Evolutionary conservation across 2,329 filamentous ascomycete genomes (phyloP).

Genomic region (Moelleriella libera): DNA sequence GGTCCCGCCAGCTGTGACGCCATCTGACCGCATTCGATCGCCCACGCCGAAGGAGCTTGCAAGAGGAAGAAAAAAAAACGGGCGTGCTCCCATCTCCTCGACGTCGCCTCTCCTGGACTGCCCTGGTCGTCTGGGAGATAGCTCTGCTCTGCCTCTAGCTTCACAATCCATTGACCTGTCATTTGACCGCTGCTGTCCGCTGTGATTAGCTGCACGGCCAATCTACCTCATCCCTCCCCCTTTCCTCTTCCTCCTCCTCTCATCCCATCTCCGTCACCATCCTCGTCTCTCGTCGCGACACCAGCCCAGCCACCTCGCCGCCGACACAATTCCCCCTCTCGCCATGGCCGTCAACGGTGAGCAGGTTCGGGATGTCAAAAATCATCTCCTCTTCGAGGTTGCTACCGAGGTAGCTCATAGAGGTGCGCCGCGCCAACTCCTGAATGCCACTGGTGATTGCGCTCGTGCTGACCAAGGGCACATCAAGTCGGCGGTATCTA

Average conservation of each 20-base stretch:
- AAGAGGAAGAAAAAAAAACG: neutral
- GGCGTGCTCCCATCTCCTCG: neutral
- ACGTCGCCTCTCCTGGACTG: neutral
- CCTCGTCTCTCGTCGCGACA: neutral
- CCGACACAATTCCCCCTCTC: neutral
- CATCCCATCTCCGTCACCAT: neutral
- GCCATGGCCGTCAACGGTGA: constrained; percentile 32
- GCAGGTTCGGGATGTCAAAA: constrained; percentile 63
- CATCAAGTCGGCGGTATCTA: constrained; percentile 93
- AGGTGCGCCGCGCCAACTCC: constrained; percentile 38
- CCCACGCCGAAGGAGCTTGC: constrained; percentile 1
- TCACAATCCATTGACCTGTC: neutral
- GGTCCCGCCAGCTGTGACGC: constrained; percentile 1
- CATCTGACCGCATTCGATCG: constrained; percentile 5
- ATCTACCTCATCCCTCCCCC: too few relatives aligned
- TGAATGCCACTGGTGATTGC: constrained; percentile 1
- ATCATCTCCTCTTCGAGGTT: constrained; percentile 92
- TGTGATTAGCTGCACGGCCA: constrained; percentile 1
- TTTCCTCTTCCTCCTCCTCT: neutral
- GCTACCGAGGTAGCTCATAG: constrained; percentile 95
- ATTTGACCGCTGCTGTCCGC: neutral
- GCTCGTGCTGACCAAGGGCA: too few relatives aligned
- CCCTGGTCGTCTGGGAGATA: neutral
- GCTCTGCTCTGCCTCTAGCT: neutral
- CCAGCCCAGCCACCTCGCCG: neutral